Evolutionary conservation across 495 filamentous ascomycete genomes (phyloP), one percentile per base, ranked within the genome.

Genomic region (Chaetomium fimeti): DNA sequence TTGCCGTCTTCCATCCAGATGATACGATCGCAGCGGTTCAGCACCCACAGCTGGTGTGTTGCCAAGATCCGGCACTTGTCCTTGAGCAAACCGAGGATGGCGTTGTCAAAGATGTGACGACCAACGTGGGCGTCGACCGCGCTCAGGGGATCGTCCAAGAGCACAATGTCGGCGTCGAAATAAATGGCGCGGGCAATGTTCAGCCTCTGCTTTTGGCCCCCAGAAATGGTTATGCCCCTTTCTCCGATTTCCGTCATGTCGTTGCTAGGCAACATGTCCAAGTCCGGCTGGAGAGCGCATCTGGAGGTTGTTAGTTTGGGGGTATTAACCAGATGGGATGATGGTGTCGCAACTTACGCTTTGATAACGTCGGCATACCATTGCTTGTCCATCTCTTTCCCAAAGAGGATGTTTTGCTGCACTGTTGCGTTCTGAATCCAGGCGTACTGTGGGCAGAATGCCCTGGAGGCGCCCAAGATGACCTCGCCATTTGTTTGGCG

Each of bases 391-490:
- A 86, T 86, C 0, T 92, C 85, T 68, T 89, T 91, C 2, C 93
- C 93, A 68, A 98, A 97, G 2, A 95, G 71, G 61, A 98, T 94
- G 68, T 98, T 98, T 58, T 96, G 84, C 62, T 83, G 86, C 6
- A 97, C 87, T 16, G 87, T 89, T 0, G 91, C 80, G 69, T 97
- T 98, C 70, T 97, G 93, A 53, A 98, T 97, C 94, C 94, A 98
- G 4, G 94, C 90, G 71, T 94, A 96, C 70, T 98, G 94, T 0
- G 94, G 92, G 68, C 94, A 98, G 68, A 95, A 97, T 0, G 92
- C 90, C 56, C 92, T 78, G 2, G 85, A 85, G 2, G 90, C 90
- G 53, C 92, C 91, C 59, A 96, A 78, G 6, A 82, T 82, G 7
- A 97, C 82, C 42, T 83, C 79, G 2, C 94, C 94, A 15, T 77